A percentile compares a stretch with the other conserved stretches of the same genome.
phyloP scores from a whole-genome alignment of 805 yeast species.

The Debaryomyces maramus region DNA sequence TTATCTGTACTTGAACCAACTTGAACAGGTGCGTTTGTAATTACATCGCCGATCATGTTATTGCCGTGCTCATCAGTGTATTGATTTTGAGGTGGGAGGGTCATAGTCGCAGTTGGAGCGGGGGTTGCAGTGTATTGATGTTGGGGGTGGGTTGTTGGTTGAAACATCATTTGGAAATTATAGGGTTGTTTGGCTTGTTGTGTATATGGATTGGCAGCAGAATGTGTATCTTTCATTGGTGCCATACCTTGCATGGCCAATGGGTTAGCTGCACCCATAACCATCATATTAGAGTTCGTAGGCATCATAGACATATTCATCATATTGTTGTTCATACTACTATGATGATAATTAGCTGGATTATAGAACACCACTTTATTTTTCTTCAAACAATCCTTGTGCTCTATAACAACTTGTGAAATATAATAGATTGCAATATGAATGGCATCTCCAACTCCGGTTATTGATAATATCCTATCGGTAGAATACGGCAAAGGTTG shows the following conservation, averaged over 20 bases:
- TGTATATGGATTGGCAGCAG: slow-evolving; percentile 8
- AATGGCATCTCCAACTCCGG: slow-evolving; percentile 84
- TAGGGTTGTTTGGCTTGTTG: slow-evolving; percentile 26
- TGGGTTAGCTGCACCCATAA: slow-evolving; percentile 18
- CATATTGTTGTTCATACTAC: slow-evolving; percentile 14
- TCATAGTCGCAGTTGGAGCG: slow-evolving; percentile 14
- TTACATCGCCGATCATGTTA: slow-evolving; percentile 44
- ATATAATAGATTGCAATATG: slow-evolving; percentile 80
- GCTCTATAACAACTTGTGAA: slow-evolving; percentile 65
- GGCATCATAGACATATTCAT: slow-evolving; percentile 17
- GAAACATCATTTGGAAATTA: slow-evolving; percentile 42
- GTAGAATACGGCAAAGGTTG: slow-evolving; percentile 72
- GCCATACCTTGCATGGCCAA: slow-evolving; percentile 18
- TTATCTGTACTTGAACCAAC: slow-evolving; percentile 43
- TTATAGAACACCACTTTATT: slow-evolving; percentile 58
- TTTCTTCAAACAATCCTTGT: slow-evolving; percentile 51
- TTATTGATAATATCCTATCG: slow-evolving; percentile 67
- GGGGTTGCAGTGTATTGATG: slow-evolving; percentile 22
- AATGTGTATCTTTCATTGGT: slow-evolving; percentile 14
- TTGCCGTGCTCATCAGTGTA: slow-evolving; percentile 47
- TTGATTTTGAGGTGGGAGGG: slow-evolving; percentile 31
- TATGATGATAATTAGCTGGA: slow-evolving; percentile 48
- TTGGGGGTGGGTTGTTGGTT: slow-evolving; percentile 35
- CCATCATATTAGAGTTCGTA: slow-evolving; percentile 17
- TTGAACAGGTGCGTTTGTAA: slow-evolving; percentile 39